phyloP scores from a whole-genome alignment of 2,329 filamentous ascomycete genomes.

The Geosmithia morbida region DNA sequence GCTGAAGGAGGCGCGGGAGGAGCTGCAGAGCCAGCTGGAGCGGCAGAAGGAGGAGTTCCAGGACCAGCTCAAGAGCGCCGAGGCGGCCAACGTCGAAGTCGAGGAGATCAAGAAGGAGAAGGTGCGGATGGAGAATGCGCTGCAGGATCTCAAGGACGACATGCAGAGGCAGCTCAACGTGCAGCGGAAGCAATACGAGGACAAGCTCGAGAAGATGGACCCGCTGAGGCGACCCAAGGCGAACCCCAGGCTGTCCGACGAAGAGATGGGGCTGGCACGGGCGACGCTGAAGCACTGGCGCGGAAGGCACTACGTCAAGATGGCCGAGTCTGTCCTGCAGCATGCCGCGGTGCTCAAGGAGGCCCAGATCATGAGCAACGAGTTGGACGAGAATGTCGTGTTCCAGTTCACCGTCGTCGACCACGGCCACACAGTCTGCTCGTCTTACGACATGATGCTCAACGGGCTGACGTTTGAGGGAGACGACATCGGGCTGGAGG shows the following conservation, averaged over 20 bases:
- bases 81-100: slow-evolving; percentile 62
- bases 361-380: slow-evolving; percentile 94
- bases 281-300: slow-evolving; percentile 62
- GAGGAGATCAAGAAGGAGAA: slow-evolving; percentile 79
- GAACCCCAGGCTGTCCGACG: slow-evolving; percentile 51
- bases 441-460: slow-evolving; percentile 91
- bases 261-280: slow-evolving; percentile 57
- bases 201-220: slow-evolving; percentile 65
- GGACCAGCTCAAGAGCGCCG: slow-evolving; percentile 60
- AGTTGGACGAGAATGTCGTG: slow-evolving; percentile 81
- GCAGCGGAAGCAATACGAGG: slow-evolving; percentile 75
- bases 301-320: slow-evolving; percentile 73
- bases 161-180: slow-evolving; percentile 76
- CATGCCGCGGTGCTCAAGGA: slow-evolving; percentile 83
- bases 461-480: slow-evolving; percentile 82
- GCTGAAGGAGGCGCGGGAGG: slow-evolving; percentile 61
- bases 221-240: slow-evolving; percentile 46
- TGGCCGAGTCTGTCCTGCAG: slow-evolving; percentile 85
- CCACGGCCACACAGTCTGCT: slow-evolving; percentile 73
- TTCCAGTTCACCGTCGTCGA: slow-evolving; percentile 95
- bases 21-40: slow-evolving; percentile 72
- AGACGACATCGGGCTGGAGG: slow-evolving; percentile 66
- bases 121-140: slow-evolving; percentile 66
- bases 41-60: slow-evolving; percentile 74
- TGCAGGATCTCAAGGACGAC: slow-evolving; percentile 67